Evolutionary conservation across 1,284 basidiomycete genomes (phyloP).

Genomic region (Ceratobasidium sp.): DNA sequence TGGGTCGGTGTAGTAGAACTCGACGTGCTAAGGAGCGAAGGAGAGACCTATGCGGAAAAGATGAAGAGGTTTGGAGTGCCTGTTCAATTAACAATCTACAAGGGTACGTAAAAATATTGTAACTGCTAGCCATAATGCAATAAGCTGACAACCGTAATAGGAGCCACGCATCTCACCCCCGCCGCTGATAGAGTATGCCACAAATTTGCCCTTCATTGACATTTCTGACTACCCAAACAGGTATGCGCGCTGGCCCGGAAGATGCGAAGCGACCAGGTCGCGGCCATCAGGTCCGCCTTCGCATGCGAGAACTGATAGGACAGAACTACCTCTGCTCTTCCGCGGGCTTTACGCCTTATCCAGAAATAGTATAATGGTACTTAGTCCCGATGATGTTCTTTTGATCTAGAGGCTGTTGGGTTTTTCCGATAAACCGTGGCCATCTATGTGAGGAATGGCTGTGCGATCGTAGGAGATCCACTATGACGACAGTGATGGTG

Average conservation of each 20-base stretch:
- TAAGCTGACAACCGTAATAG: neutral
- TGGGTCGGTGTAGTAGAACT: conserved; percentile 71
- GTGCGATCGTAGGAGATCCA: too few species aligned
- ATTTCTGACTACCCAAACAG: neutral
- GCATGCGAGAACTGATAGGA: neutral
- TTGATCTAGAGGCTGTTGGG: too few species aligned
- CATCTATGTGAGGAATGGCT: too few species aligned
- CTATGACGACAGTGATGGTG: neutral
- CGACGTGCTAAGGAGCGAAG: conserved; percentile 73
- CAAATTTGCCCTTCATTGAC: too few species aligned
- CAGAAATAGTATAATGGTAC: too few species aligned
- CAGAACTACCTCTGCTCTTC: too few species aligned
- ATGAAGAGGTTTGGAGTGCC: conserved; percentile 62
- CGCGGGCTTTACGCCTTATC: neutral
- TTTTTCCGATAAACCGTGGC: too few species aligned
- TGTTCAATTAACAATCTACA: conserved; percentile 64
- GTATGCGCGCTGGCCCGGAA: conserved; percentile 20
- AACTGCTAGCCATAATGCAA: neutral
- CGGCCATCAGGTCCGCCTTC: conserved; percentile 13
- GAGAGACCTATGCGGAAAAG: conserved; percentile 68
- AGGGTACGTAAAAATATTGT: conserved; percentile 46
- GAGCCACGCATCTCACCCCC: conserved; percentile 12
- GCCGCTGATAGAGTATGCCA: conserved; percentile 18
- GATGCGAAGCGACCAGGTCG: conserved; percentile 22
- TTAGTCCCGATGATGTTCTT: too few species aligned